phyloP scores from a whole-genome alignment of 2,329 filamentous ascomycete genomes.

The Karstenula rhodostoma region DNA sequence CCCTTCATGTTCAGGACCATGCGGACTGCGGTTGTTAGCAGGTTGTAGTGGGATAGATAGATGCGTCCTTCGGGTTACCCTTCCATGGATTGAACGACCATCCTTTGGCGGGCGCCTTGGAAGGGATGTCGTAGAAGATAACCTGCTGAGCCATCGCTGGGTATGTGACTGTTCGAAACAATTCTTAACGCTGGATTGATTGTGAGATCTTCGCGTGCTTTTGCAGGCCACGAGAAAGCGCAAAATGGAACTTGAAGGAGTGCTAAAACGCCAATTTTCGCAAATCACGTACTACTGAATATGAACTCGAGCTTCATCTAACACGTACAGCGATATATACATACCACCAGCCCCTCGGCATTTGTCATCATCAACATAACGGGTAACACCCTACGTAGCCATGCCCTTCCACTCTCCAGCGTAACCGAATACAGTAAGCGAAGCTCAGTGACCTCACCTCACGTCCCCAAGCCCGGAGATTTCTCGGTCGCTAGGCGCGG shows the following conservation, averaged over 20 bases:
- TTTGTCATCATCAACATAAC: conserved; percentile 8
- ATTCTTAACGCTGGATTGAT: neutral
- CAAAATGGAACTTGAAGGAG: too few species aligned
- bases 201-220: neutral
- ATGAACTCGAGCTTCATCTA: too few species aligned
- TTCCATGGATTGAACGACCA: conserved; percentile 80
- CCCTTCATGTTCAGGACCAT: conserved; percentile 73
- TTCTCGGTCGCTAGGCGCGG: neutral
- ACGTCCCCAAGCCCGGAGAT: neutral
- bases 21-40: conserved; percentile 55
- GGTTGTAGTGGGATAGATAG: too few species aligned
- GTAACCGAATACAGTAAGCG: conserved; percentile 8
- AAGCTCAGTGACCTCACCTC: neutral
- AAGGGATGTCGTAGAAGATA: conserved; percentile 70
- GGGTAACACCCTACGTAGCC: too few species aligned
- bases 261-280: too few species aligned
- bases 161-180: neutral
- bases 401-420: neutral
- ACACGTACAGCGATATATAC: neutral
- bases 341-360: neutral
- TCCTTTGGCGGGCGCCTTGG: conserved; percentile 55
- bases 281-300: too few species aligned
- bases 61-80: conserved; percentile 55
- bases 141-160: conserved; percentile 52
- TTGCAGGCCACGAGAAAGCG: too few species aligned